These are phyloP conservation scores for Fusarium metavorans DNA, from an alignment of 2,329 filamentous ascomycete species.

Conservation along the genomic window DNA sequence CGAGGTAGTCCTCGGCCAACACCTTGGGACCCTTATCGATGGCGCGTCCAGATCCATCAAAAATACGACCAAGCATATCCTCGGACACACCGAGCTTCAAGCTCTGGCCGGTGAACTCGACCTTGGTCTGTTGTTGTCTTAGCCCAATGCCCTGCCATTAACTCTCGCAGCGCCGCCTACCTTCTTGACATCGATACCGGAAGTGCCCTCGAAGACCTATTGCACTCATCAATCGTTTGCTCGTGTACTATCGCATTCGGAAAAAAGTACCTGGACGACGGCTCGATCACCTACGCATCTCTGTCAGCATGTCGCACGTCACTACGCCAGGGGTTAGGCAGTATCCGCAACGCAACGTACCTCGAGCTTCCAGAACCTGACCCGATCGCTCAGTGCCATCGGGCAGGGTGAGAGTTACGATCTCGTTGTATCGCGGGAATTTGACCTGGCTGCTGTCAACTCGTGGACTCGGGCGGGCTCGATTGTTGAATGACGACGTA, in stretches of 20 bases:
- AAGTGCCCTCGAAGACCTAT: conserved; percentile 96
- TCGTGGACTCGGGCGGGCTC: conserved; percentile 17
- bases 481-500: conserved; percentile 50
- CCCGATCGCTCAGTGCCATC: conserved; percentile 95
- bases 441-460: conserved; percentile 77
- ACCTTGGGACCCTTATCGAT: conserved; percentile 99
- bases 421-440: conserved; percentile 97
- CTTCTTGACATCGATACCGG: conserved; percentile 99
- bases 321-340: conserved; percentile 8
- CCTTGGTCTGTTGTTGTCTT: conserved; percentile 77
- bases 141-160: conserved; percentile 34
- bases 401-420: conserved; percentile 93
- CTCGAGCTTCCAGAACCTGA: conserved; percentile 97
- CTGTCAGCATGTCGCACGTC: conserved; percentile 36
- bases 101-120: conserved; percentile 97
- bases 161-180: conserved; percentile 58
- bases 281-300: conserved; percentile 80
- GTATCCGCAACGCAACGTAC: conserved; percentile 62
- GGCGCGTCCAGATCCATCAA: conserved; percentile 96
- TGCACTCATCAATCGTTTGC: conserved; percentile 40
- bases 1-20: conserved; percentile 95
- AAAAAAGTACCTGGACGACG: conserved; percentile 83
- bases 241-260: conserved; percentile 17
- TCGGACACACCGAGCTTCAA: conserved; percentile 99
- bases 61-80: conserved; percentile 99